A percentile compares a stretch with the other conserved stretches of the same genome.
These are phyloP conservation scores for Adansonia grandidieri DNA, from an alignment of 441 rosid genomes.

Conservation along the genomic window DNA sequence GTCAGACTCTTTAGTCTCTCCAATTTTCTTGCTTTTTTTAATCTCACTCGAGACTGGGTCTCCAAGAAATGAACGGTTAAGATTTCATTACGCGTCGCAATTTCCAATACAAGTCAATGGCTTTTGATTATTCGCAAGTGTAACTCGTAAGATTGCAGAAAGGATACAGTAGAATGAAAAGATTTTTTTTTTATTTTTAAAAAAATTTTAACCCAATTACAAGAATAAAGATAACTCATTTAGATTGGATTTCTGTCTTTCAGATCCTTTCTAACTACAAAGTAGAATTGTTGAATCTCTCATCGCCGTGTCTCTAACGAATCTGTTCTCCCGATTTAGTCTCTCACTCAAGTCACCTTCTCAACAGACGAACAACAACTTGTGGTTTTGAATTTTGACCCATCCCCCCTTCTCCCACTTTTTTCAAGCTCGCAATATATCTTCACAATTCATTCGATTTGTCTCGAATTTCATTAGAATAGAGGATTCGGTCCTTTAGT, in stretches of 20 bases:
- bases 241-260: slow-evolving; percentile 1
- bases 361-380: not conserved
- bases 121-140: no score
- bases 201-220: not conserved
- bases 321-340: slow-evolving; percentile 17
- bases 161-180: no score
- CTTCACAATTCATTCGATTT: not conserved
- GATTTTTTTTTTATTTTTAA: no score
- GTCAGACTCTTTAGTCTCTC: no score
- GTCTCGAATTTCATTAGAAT: not conserved
- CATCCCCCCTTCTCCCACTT: not conserved
- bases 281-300: slow-evolving; percentile 16
- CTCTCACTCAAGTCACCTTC: slow-evolving; percentile 13
- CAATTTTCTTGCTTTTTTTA: no score
- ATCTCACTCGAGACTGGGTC: no score
- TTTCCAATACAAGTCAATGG: no score
- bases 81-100: no score
- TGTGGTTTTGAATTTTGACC: slow-evolving; percentile 8
- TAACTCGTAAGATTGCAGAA: no score
- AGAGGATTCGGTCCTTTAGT: slow-evolving; percentile 14
- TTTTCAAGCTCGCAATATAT: not conserved
- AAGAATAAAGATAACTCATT: slow-evolving; percentile 6
- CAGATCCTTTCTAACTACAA: slow-evolving; percentile 21
- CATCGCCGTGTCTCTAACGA: slow-evolving; percentile 4
- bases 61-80: no score